Conservation (phyloP, 495 filamentous ascomycete species). For the Penicillium cataractarum region DNA sequence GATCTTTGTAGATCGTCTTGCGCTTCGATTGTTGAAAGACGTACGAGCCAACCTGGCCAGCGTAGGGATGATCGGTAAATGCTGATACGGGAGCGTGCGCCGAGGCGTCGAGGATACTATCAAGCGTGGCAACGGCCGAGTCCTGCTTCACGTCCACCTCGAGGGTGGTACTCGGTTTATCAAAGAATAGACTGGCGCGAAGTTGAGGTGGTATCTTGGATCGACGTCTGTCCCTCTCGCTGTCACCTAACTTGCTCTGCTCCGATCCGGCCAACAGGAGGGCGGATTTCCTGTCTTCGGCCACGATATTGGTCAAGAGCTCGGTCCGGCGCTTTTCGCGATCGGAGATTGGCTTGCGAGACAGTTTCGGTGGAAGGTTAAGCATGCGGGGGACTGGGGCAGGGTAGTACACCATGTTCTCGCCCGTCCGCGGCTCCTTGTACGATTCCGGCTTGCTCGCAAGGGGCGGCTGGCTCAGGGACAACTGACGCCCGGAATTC, state of each 20-base stretch:
- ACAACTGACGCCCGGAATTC: constrained; percentile 37
- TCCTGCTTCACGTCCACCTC: constrained; percentile 73
- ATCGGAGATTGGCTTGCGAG: constrained; percentile 65
- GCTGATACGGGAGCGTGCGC: constrained; percentile 88
- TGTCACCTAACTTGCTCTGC: constrained; percentile 20
- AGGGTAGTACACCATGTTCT: constrained; percentile 92
- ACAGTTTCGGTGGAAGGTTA: constrained; percentile 87
- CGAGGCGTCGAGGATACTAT: constrained; percentile 94
- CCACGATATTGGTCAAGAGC: constrained; percentile 53
- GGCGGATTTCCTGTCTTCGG: constrained; percentile 51
- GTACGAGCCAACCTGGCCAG: constrained; percentile 69
- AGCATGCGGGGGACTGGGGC: constrained; percentile 92
- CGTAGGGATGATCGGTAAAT: constrained; percentile 91
- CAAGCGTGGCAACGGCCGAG: constrained; percentile 85
- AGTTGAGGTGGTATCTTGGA: constrained; percentile 79
- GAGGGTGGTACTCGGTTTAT: constrained; percentile 62
- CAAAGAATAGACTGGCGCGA: constrained; percentile 88
- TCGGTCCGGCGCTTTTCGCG: constrained; percentile 73
- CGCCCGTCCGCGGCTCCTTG: constrained; percentile 63
- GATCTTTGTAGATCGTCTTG: constrained; percentile 30
- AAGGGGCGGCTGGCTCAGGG: constrained; percentile 45
- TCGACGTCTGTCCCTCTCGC: constrained; percentile 34
- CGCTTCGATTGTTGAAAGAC: constrained; percentile 58
- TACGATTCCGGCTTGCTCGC: constrained; percentile 60
- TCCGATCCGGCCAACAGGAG: constrained; percentile 37